Percentiles rank a stretch among this genome's conserved stretches.
phyloP scores from a whole-genome alignment of 306 rosid species.

The Prosopis cineraria region DNA sequence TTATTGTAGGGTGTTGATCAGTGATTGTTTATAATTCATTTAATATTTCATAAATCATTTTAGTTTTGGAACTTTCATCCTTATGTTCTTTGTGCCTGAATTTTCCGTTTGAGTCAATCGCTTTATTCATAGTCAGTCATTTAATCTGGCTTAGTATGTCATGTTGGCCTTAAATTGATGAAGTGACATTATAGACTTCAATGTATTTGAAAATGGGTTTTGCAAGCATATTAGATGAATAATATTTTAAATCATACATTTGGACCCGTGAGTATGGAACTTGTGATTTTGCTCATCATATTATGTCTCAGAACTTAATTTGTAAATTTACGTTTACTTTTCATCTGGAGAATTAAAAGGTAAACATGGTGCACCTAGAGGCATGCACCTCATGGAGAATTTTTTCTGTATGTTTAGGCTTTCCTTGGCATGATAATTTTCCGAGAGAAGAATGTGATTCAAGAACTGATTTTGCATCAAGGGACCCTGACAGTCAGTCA shows the following conservation, averaged over 20 bases:
- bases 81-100: conserved; percentile 20
- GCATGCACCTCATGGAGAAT: conserved; percentile 15
- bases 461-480: conserved; percentile 46
- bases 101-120: conserved; percentile 11
- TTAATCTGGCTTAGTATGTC: conserved; percentile 12
- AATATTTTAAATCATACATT: not conserved
- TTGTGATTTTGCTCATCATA: conserved; percentile 23
- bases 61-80: conserved; percentile 5
- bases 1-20: conserved; percentile 18
- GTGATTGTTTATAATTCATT: conserved; percentile 8
- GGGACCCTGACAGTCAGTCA: conserved; percentile 52
- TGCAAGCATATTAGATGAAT: conserved; percentile 21
- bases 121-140: not conserved
- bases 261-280: conserved; percentile 17
- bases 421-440: conserved; percentile 49
- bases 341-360: conserved; percentile 9
- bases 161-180: conserved; percentile 14
- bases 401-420: conserved; percentile 52
- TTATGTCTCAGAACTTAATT: conserved; percentile 28
- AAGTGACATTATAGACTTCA: conserved; percentile 22
- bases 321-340: conserved; percentile 11
- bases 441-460: conserved; percentile 45
- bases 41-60: conserved; percentile 29
- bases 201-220: not conserved
- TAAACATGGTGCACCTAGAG: conserved; percentile 19